These are phyloP conservation scores for Corniculantispora saksenae DNA, from an alignment of 2,329 filamentous ascomycete species.

Conservation along the genomic window DNA sequence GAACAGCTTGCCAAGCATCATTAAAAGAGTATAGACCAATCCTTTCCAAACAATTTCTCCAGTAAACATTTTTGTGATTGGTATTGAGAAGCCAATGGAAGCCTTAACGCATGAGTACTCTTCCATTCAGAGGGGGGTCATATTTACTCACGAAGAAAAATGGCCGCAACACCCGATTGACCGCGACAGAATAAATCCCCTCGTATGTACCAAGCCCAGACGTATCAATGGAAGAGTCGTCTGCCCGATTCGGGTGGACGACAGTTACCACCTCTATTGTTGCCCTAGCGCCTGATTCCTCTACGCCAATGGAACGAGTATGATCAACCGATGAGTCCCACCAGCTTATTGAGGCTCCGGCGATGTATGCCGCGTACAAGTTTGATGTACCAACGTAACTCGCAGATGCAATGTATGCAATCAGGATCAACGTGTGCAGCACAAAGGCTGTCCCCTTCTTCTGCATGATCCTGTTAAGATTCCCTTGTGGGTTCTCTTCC, in stretches of 20 bases:
- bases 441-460: conserved; percentile 40
- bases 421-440: conserved; percentile 50
- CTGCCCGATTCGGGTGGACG: too few relatives aligned
- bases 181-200: too few relatives aligned
- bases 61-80: conserved; percentile 68
- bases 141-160: conserved; percentile 82
- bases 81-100: conserved; percentile 76
- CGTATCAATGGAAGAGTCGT: too few relatives aligned
- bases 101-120: conserved; percentile 37
- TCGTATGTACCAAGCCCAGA: too few relatives aligned
- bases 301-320: too few relatives aligned
- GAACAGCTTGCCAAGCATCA: conserved; percentile 62
- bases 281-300: too few relatives aligned
- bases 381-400: conserved; percentile 64
- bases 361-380: conserved; percentile 63
- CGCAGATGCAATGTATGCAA: conserved; percentile 50
- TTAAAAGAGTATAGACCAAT: conserved; percentile 69
- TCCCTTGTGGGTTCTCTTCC: conserved; percentile 23
- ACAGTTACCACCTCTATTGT: too few relatives aligned
- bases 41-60: conserved; percentile 69
- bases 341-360: conserved; percentile 61
- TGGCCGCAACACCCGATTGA: conserved; percentile 66
- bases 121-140: too few relatives aligned
- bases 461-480: conserved; percentile 29
- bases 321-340: conserved; percentile 48